phyloP scores from a whole-genome alignment of 2,329 filamentous ascomycete species.

The Penicillium sp. region DNA sequence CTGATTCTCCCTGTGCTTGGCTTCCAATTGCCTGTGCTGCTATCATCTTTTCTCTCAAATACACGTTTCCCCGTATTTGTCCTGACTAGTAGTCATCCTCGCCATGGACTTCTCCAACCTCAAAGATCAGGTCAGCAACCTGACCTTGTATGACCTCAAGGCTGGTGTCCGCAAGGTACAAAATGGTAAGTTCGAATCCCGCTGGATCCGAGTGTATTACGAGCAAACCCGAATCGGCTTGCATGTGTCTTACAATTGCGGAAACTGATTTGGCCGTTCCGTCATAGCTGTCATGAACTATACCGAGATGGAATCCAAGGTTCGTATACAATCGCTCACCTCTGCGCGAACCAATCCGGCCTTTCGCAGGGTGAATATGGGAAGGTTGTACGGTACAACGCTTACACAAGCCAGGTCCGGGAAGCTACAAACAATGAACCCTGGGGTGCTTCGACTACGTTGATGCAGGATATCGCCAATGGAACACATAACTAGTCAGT shows the following conservation, averaged over 20 bases:
- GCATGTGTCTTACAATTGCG: slow-evolving; percentile 3
- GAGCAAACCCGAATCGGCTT: slow-evolving; percentile 1
- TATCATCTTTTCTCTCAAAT: neutral
- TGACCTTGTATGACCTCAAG: slow-evolving; percentile 93
- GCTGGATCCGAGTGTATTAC: neutral
- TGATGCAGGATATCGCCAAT: slow-evolving; percentile 98
- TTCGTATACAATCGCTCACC: slow-evolving; percentile 29
- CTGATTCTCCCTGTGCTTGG: slow-evolving; percentile 12
- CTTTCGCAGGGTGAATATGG: neutral
- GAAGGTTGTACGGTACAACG: neutral
- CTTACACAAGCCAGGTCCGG: slow-evolving; percentile 63
- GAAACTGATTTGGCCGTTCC: slow-evolving; percentile 20
- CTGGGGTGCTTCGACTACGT: slow-evolving; percentile 79
- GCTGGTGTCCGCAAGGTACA: slow-evolving; percentile 92
- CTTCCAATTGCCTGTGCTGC: slow-evolving; percentile 11
- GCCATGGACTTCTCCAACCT: slow-evolving; percentile 82
- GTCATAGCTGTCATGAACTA: slow-evolving; percentile 89
- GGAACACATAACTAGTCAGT: slow-evolving; percentile 96
- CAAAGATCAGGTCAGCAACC: slow-evolving; percentile 82
- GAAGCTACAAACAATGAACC: slow-evolving; percentile 99
- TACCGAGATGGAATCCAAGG: slow-evolving; percentile 83
- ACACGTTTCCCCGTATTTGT: slow-evolving; percentile 1
- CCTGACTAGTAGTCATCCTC: slow-evolving; percentile 16
- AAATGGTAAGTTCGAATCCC: slow-evolving; percentile 69
- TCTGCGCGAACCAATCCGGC: slow-evolving; percentile 4